Conservation (phyloP, 2,329 filamentous ascomycete species). For the Cryphonectria nitschkei region DNA sequence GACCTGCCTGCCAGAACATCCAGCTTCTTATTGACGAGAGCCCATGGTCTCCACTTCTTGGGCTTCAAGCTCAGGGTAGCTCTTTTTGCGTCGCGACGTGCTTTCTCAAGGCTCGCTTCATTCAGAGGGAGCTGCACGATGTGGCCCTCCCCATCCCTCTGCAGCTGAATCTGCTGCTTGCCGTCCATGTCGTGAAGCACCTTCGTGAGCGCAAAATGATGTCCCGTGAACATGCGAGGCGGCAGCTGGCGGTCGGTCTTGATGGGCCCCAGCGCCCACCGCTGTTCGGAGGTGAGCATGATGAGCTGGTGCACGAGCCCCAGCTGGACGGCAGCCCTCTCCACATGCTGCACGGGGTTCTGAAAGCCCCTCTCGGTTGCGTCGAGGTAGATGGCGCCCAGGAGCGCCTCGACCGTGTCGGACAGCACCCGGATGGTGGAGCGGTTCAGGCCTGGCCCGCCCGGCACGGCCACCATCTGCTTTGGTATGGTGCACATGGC, state of each 20-base stretch:
- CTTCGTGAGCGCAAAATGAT: conserved; percentile 17
- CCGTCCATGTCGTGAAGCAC: not conserved
- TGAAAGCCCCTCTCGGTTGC: not conserved
- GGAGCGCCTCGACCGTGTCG: conserved; percentile 21
- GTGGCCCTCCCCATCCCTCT: not conserved
- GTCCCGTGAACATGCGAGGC: conserved; percentile 14
- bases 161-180: not conserved
- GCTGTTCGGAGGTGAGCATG: not conserved
- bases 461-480: not conserved
- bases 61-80: not conserved
- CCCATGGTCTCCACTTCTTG: not conserved
- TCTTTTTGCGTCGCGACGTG: not conserved
- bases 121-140: no score
- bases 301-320: conserved; percentile 12
- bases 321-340: conserved; percentile 4
- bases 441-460: not conserved
- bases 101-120: not conserved
- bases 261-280: conserved; percentile 2
- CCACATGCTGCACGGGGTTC: not conserved
- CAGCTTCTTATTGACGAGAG: not conserved
- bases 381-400: conserved; percentile 22
- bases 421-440: conserved; percentile 1
- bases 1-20: no score
- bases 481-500: conserved; percentile 10
- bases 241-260: conserved; percentile 2